These are phyloP conservation scores for Blumeria hordei DNA, from an alignment of 2,329 filamentous ascomycete genomes.

Conservation along the genomic window DNA sequence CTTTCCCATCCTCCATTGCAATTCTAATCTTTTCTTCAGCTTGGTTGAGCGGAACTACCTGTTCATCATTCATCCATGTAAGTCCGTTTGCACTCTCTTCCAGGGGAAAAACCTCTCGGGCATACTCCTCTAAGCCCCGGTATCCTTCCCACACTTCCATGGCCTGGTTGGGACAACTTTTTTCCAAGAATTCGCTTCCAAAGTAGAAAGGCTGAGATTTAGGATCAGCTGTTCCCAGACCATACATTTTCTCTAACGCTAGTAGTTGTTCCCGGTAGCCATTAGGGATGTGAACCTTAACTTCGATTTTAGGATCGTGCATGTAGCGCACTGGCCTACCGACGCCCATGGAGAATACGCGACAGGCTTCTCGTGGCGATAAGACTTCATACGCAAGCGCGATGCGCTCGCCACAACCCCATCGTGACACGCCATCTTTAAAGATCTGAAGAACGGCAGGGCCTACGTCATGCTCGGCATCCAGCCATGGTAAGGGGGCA, in stretches of 20 bases:
- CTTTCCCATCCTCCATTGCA: constrained; percentile 23
- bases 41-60: constrained; percentile 11
- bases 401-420: constrained; percentile 49
- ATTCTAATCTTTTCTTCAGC: constrained; percentile 8
- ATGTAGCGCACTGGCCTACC: constrained; percentile 57
- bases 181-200: constrained; percentile 30
- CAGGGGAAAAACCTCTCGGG: constrained; percentile 74
- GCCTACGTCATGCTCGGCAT: constrained; percentile 88
- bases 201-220: constrained; percentile 35
- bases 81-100: constrained; percentile 88
- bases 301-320: constrained; percentile 45
- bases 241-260: constrained; percentile 35
- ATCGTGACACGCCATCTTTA: constrained; percentile 73
- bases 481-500: constrained; percentile 76
- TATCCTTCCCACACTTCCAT: constrained; percentile 78
- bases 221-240: constrained; percentile 22
- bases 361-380: constrained; percentile 60
- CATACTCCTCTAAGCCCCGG: constrained; percentile 79
- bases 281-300: constrained; percentile 63
- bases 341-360: constrained; percentile 55
- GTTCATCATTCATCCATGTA: constrained; percentile 51
- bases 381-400: constrained; percentile 79
- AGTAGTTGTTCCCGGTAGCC: constrained; percentile 79
- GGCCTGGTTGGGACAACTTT: constrained; percentile 47
- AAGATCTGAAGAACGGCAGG: constrained; percentile 82